Conservation (phyloP, 1,284 basidiomycete genomes). For the Chalciporus piperatoides region DNA sequence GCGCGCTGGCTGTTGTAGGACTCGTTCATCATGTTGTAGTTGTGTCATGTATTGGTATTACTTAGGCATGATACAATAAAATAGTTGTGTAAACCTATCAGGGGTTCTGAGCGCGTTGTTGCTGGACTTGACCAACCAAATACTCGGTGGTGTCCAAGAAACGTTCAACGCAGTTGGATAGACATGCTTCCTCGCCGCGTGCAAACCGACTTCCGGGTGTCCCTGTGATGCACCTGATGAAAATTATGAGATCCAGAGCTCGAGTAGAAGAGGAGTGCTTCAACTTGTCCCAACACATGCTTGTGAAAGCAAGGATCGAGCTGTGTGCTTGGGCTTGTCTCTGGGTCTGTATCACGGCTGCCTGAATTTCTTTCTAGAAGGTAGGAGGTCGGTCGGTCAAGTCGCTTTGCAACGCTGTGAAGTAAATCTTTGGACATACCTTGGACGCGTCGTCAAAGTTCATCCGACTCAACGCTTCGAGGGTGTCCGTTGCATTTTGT, state of each 20-base stretch:
- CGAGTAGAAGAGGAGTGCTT: constrained; percentile 27
- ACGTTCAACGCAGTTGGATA: constrained; percentile 89
- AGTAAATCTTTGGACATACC: constrained; percentile 39
- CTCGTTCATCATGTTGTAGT: constrained; percentile 16
- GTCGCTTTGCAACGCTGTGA: not conserved
- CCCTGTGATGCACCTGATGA: constrained; percentile 77
- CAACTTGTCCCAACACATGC: constrained; percentile 88
- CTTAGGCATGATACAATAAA: constrained; percentile 1
- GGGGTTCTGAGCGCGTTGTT: constrained; percentile 35
- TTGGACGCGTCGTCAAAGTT: constrained; percentile 78
- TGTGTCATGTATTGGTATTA: constrained; percentile 10
- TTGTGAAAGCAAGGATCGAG: constrained; percentile 67
- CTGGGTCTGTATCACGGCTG: constrained; percentile 73
- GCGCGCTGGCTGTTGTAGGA: constrained; percentile 22
- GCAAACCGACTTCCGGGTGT: constrained; percentile 85
- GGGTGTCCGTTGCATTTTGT: constrained; percentile 50
- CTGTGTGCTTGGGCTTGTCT: constrained; percentile 82
- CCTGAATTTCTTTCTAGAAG: constrained; percentile 77
- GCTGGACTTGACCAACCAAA: constrained; percentile 81
- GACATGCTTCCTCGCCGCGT: constrained; percentile 78
- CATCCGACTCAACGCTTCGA: constrained; percentile 20
- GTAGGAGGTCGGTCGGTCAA: not conserved
- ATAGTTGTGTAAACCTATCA: constrained; percentile 8
- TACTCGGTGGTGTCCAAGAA: constrained; percentile 92
- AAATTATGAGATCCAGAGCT: constrained; percentile 12